Evolutionary conservation across 441 rosid genomes (phyloP).

Genomic region (Brassica hybrid): DNA sequence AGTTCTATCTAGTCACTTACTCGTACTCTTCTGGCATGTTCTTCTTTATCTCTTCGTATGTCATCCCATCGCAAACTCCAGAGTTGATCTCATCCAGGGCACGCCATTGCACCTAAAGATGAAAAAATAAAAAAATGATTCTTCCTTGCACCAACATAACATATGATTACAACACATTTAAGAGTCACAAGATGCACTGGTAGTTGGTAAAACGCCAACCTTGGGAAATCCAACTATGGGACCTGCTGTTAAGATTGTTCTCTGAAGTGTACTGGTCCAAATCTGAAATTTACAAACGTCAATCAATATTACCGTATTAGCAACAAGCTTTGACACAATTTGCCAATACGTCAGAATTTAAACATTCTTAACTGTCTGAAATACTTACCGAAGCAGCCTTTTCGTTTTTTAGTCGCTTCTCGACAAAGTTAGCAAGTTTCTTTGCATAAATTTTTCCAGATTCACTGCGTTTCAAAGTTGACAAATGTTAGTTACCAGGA

Average conservation of each 20-base stretch:
- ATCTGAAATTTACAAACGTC: constrained; percentile 55
- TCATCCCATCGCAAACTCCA: constrained; percentile 99
- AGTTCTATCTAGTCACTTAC: constrained; percentile 53
- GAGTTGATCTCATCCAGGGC: constrained; percentile 98
- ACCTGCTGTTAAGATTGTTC: constrained; percentile 87
- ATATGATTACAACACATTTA: constrained; percentile 1
- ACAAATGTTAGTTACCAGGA: not conserved
- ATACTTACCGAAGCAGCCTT: constrained; percentile 97
- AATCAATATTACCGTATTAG: constrained; percentile 10
- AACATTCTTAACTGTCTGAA: constrained; percentile 20
- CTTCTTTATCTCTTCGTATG: constrained; percentile 91
- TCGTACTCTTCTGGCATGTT: constrained; percentile 97
- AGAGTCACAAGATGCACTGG: not conserved
- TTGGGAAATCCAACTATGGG: constrained; percentile 94
- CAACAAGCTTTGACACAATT: constrained; percentile 12
- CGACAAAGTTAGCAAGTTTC: constrained; percentile 93
- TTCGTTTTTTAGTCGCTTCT: constrained; percentile 92
- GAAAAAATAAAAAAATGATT: constrained; percentile 16
- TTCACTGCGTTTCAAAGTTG: constrained; percentile 61
- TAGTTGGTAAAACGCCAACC: constrained; percentile 51
- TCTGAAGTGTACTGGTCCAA: constrained; percentile 99
- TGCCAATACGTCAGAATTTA: constrained; percentile 12
- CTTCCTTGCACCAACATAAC: constrained; percentile 13
- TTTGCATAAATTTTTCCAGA: constrained; percentile 84
- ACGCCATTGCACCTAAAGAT: constrained; percentile 94